Evolutionary conservation across 1,139 yeast genomes (phyloP), one percentile per base, ranked within the genome.

Genomic region (Hemisphaericaspora subhashii): DNA sequence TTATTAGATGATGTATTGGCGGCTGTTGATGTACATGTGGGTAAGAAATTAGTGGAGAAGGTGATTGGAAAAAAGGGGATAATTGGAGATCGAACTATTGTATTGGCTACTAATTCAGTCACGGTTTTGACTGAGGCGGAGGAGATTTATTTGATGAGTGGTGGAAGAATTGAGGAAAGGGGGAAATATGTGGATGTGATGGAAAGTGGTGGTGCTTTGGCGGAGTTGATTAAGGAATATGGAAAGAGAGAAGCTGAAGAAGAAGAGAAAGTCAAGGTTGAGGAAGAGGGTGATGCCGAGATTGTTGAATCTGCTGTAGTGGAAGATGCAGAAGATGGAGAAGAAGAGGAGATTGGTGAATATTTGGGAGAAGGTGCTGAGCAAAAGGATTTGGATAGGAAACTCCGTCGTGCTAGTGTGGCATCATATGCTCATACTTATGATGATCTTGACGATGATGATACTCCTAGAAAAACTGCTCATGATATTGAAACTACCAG

Each of bases 21-120:
- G 37, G 70, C 70, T 18, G 70, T 64, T 13, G 70, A 64, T 48
- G 54, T 64, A 2, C 69, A 64, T 45, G 66, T 60, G 22, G 70
- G 70, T 3, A 56, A 55, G 37, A 55, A 60, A 33, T 58, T 65
- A 22, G 63, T 59, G 31, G 48, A 60, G 33, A 52, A 64, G 41
- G 63, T 61, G 20, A 48, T 59, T 29, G 47, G 60, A 21, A 45
- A 52, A n/a, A 35, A 46, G 16, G 69, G 70, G 3, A 44, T 66
- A 12, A 51, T 66, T 33, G 53, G 58, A 5, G 41, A 55, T 9
- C 58, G 62, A 31, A 63, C 70, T 0, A 53, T 61, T n/a, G 50
- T 66, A 6, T 51, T 66, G 18, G 64, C 67, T 9, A 65, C 72
- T 1, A 66, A 66, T 43, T 57, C 63, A 2, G 57, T 65, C 3